These are phyloP conservation scores for Hymenoscyphus albidus DNA, from an alignment of 2,329 filamentous ascomycete species.

Conservation along the genomic window DNA sequence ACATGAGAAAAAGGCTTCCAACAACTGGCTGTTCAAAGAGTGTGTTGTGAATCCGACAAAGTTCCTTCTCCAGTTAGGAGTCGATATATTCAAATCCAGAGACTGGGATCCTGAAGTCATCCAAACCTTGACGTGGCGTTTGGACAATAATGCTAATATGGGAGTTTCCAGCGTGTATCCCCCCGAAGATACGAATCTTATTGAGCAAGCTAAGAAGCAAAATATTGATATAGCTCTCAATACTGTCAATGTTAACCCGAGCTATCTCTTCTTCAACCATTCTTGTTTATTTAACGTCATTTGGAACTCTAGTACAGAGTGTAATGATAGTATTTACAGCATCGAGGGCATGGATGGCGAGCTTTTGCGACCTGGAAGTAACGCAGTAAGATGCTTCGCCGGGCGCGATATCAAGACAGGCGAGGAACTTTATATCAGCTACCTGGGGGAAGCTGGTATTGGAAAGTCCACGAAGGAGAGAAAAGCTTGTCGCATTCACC, in stretches of 20 bases:
- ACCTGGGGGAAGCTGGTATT: constrained; percentile 27
- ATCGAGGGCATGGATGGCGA: constrained; percentile 9
- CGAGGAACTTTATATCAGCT: constrained; percentile 31
- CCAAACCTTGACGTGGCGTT: constrained; percentile 29
- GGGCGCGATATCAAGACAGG: constrained; percentile 25
- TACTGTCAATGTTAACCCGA: constrained; percentile 20
- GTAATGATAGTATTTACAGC: constrained; percentile 6
- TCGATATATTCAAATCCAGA: constrained; percentile 25
- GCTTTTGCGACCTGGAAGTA: constrained; percentile 22
- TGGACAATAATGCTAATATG: constrained; percentile 31
- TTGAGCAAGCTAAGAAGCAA: neutral
- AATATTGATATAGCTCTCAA: neutral
- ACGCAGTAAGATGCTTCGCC: constrained; percentile 23
- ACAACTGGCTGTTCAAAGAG: constrained; percentile 25
- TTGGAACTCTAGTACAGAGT: constrained; percentile 21
- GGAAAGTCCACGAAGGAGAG: neutral
- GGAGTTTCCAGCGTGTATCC: constrained; percentile 12
- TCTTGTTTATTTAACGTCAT: constrained; percentile 27
- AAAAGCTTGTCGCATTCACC: constrained; percentile 12
- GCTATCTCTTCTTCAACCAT: constrained; percentile 34
- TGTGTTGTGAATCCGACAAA: constrained; percentile 25
- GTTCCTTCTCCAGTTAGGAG: constrained; percentile 25
- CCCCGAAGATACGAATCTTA: neutral
- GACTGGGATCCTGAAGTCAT: constrained; percentile 27
- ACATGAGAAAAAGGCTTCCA: constrained; percentile 8